Percentiles rank a stretch among this genome's conserved stretches.
These are phyloP conservation scores for Ophiostoma piceae DNA, from an alignment of 2,329 filamentous ascomycete genomes.

Conservation along the genomic window DNA sequence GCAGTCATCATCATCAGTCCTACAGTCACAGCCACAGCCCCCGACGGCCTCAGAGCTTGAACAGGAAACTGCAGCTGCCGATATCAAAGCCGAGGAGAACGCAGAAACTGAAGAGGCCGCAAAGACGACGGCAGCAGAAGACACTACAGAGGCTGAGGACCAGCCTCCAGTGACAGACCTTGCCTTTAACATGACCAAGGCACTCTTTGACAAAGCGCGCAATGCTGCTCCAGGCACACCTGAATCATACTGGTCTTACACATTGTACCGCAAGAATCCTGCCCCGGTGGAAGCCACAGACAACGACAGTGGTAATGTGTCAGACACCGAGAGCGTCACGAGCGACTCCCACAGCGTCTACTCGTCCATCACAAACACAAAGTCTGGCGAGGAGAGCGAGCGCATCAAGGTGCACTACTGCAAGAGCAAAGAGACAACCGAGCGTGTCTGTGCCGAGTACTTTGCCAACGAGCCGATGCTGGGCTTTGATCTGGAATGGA, in stretches of 20 bases:
- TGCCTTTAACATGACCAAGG: conserved; percentile 44
- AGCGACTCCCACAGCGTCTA: neutral
- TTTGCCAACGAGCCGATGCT: conserved; percentile 66
- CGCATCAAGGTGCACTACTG: conserved; percentile 74
- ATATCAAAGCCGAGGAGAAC: neutral
- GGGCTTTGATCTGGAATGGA: conserved; percentile 92
- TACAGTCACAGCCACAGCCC: neutral
- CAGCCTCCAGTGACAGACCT: conserved; percentile 38
- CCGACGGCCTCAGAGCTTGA: neutral
- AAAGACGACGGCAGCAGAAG: neutral
- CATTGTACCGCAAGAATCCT: conserved; percentile 53
- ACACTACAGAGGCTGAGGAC: neutral
- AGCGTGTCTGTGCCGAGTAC: conserved; percentile 57
- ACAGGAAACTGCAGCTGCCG: neutral
- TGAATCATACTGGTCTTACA: conserved; percentile 63
- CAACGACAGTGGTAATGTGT: neutral
- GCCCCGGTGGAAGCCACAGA: conserved; percentile 38
- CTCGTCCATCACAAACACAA: neutral
- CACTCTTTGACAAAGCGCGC: conserved; percentile 46
- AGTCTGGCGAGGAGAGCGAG: neutral
- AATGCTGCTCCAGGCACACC: conserved; percentile 40
- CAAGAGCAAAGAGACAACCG: conserved; percentile 59
- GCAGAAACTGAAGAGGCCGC: neutral
- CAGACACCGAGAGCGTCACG: neutral
- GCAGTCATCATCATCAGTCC: neutral